A percentile compares a stretch with the other conserved stretches of the same genome.
Evolutionary conservation across 257 asterid species (phyloP).

Genomic region (Lavandula angustifolia): DNA sequence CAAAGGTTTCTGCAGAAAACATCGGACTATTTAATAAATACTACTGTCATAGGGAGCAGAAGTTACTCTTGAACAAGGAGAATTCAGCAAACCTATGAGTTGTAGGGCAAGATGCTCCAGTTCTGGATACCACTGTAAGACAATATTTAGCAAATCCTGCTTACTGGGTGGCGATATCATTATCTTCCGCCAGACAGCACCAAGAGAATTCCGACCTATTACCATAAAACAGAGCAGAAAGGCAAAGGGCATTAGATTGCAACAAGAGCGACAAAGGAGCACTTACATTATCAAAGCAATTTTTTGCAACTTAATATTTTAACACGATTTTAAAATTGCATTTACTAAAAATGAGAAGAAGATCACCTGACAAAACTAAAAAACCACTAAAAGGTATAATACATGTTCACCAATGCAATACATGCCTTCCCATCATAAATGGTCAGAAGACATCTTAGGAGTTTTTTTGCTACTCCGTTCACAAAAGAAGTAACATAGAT

Average conservation of each 20-base stretch:
- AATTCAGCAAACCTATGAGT: conserved; percentile 59
- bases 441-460: background rate
- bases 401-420: background rate
- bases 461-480: background rate
- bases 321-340: background rate
- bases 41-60: conserved; percentile 8
- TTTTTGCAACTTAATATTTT: conserved; percentile 6
- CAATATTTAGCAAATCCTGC: conserved; percentile 58
- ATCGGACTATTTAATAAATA: conserved; percentile 15
- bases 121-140: conserved; percentile 71
- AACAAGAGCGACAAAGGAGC: conserved; percentile 18
- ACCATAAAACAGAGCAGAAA: conserved; percentile 24
- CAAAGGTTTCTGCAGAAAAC: conserved; percentile 65
- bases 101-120: conserved; percentile 53
- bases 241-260: conserved; percentile 16
- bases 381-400: background rate
- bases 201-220: conserved; percentile 65
- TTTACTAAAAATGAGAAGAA: background rate
- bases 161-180: conserved; percentile 56
- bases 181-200: conserved; percentile 87
- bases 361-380: conserved; percentile 14
- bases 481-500: background rate
- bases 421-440: conserved; percentile 8
- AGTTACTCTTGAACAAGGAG: conserved; percentile 8
- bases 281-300: conserved; percentile 15